Percentiles rank a stretch among this genome's conserved stretches.
Evolutionary conservation across 192 early-diverging fungal genomes (phyloP).

Genomic region (Bifiguratus adelaidae): DNA sequence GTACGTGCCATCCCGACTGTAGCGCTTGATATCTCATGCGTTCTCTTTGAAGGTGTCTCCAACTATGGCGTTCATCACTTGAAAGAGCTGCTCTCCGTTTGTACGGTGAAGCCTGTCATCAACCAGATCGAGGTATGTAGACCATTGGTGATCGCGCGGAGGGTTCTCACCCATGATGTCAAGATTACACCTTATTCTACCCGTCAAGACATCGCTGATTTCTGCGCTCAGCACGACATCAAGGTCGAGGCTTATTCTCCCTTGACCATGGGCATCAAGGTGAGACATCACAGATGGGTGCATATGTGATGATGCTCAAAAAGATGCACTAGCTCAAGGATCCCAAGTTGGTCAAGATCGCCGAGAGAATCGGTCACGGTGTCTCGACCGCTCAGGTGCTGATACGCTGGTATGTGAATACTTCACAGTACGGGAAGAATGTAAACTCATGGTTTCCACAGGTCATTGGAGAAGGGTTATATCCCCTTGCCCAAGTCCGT

Average conservation of each 20-base stretch:
- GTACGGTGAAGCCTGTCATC: slow-evolving; percentile 25
- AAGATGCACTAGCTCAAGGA: slow-evolving; percentile 39
- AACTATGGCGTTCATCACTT: slow-evolving; percentile 39
- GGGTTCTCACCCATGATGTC: too few relatives aligned
- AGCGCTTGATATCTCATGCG: neutral
- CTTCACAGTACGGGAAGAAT: too few relatives aligned
- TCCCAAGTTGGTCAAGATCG: slow-evolving; percentile 31
- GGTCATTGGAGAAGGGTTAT: slow-evolving; percentile 35
- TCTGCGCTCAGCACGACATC: slow-evolving; percentile 32
- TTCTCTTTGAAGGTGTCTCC: slow-evolving; percentile 24
- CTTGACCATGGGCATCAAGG: slow-evolving; percentile 30
- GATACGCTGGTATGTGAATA: slow-evolving; percentile 8
- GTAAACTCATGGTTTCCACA: too few relatives aligned
- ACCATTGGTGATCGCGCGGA: neutral
- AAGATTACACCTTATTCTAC: slow-evolving; percentile 26
- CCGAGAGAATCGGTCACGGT: slow-evolving; percentile 30
- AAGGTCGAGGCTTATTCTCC: slow-evolving; percentile 45
- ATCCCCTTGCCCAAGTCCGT: slow-evolving; percentile 47
- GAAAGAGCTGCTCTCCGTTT: slow-evolving; percentile 26
- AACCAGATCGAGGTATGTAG: slow-evolving; percentile 44
- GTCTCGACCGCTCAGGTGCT: slow-evolving; percentile 52
- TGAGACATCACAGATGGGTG: too few relatives aligned
- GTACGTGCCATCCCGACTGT: neutral
- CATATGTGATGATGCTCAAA: too few relatives aligned
- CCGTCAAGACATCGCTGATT: slow-evolving; percentile 25